A percentile compares a stretch with the other conserved stretches of the same genome.
These are phyloP conservation scores for Paramecium primaurelia DNA, from an alignment of 73 alveolate genomes.

Conservation along the genomic window DNA sequence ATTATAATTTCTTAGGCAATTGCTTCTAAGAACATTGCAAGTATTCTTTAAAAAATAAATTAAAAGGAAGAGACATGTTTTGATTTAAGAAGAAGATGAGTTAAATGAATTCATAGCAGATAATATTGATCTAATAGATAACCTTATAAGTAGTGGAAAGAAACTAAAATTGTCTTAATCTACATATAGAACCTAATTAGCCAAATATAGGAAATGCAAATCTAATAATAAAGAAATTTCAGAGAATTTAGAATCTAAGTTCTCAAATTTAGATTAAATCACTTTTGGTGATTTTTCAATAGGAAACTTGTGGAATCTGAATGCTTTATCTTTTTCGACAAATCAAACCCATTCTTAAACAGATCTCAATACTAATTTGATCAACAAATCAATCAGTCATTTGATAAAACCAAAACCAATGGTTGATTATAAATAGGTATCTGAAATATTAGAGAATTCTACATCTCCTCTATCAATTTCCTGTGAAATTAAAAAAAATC, in stretches of 20 bases:
- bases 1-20: not conserved
- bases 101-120: not conserved
- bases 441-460: not conserved
- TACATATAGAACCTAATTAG: not conserved
- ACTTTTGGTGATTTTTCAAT: not conserved
- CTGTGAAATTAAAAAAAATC: not conserved
- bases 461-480: not conserved
- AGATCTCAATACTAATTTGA: not conserved
- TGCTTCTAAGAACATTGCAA: not conserved
- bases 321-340: not conserved
- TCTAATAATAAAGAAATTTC: not conserved
- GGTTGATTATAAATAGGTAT: not conserved
- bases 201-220: not conserved
- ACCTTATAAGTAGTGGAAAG: not conserved
- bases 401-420: not conserved
- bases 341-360: not conserved
- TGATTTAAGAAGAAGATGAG: not conserved
- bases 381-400: not conserved
- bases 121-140: not conserved
- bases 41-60: not conserved
- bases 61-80: not conserved
- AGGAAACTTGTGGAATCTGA: not conserved
- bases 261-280: not conserved
- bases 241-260: not conserved
- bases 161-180: slow-evolving; percentile 6